A percentile compares a stretch with the other conserved stretches of the same genome.
phyloP scores from a whole-genome alignment of 2,329 filamentous ascomycete genomes.

The Aspergillus thermomutatus region DNA sequence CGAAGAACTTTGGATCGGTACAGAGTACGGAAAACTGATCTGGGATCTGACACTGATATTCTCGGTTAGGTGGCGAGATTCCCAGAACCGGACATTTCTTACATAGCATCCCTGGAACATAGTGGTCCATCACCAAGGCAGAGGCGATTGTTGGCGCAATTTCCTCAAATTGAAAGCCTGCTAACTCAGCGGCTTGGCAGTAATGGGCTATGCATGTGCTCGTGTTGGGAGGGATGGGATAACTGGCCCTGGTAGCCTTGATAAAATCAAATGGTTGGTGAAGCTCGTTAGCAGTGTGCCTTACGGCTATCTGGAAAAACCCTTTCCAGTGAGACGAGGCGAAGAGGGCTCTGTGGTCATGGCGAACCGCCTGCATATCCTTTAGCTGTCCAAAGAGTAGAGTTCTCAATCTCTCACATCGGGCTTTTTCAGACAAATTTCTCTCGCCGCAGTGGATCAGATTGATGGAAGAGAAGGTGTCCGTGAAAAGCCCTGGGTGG shows the following conservation, averaged over 20 bases:
- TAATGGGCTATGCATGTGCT: slow-evolving; percentile 11
- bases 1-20: slow-evolving; percentile 5
- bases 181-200: slow-evolving; percentile 4
- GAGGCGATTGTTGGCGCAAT: slow-evolving; percentile 12
- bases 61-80: not conserved
- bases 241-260: slow-evolving; percentile 7
- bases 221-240: slow-evolving; percentile 1
- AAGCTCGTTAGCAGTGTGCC: not conserved
- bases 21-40: slow-evolving; percentile 10
- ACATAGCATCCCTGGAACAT: slow-evolving; percentile 16
- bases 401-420: not conserved
- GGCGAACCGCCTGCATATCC: not conserved
- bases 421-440: not conserved
- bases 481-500: not conserved
- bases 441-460: not conserved
- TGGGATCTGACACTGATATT: slow-evolving; percentile 10
- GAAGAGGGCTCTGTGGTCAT: not conserved
- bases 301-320: slow-evolving; percentile 6
- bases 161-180: not conserved
- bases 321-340: not conserved
- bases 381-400: not conserved
- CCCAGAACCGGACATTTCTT: not conserved
- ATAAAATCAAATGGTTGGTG: slow-evolving; percentile 5
- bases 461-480: not conserved
- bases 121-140: slow-evolving; percentile 20